Base-by-base conservation (phyloP, 2,329 filamentous ascomycete species). In the Pseudocercospora eumusae region DNA sequence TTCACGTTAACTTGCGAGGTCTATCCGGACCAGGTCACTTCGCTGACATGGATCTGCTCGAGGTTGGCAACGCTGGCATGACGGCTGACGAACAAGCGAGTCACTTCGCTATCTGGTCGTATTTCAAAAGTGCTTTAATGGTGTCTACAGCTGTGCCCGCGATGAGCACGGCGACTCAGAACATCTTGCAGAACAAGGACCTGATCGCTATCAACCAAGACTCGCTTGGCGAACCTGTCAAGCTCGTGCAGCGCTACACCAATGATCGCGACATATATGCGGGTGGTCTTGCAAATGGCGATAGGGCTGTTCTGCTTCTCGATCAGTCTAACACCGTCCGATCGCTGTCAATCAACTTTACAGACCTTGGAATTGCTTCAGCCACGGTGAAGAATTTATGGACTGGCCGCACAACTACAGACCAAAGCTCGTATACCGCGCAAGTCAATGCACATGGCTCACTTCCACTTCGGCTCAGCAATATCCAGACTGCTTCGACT, bases 161-260 rank as follows among this genome's bases (percentile, higher is more conserved):
- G 9, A 66, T 72, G 52, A 68, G 68, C 11, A 54, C 57, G 13
- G 59, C 63, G 5, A 69, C 69, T 3, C 55, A 63, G 20, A 57
- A 61, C 21, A 70, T 77, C 52, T 62, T 79, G 52, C 75, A 75
- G 1, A 86, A 86, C 70, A 75, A 78, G 25, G 83, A 84, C 59
- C 79, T 84, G 21, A 82, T 87, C 23, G 80, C 80, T 0, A 82
- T 84, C 68, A 86, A 86, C 66, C 84, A 87, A 66, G 85, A 87
- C 66, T 62, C 79, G 0, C 71, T 86, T 0, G 83, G 78, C 0
- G 73, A 80, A 57, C 82, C 83, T 49, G 82, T 83, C 0, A 76
- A 76, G n/a, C 74, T 88, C 0, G 70, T 80, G 1, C 75, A 75
- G 15, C 70, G 77, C 31, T 75, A 74, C 60, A 76, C 75, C 0